Evolutionary conservation across 2,329 filamentous ascomycete genomes (phyloP), one percentile per base, ranked within the genome.

Genomic region (Beauveria pseudobassiana): DNA sequence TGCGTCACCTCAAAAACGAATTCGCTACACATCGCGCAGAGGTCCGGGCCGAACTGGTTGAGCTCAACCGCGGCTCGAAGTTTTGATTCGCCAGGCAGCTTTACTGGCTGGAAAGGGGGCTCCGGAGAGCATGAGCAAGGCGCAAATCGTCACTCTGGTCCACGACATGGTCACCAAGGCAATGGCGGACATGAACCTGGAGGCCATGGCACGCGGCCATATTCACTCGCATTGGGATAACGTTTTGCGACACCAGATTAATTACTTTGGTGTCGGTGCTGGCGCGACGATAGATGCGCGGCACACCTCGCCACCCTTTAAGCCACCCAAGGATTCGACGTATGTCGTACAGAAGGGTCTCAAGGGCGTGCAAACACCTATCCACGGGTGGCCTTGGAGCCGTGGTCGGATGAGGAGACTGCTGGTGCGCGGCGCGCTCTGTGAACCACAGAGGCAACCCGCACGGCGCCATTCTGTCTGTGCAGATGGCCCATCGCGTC

Each of bases 361-460:
- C 22, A 65, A 66, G 43, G 26, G 68, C 10, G 60, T 66, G 5
- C 66, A 66, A 1, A 59, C 24, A 14, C 26, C 22, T 12, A 42
- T 62, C 3, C 79, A 1, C 79, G 81, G n/a, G 73, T 79, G 0
- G 91, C 89, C 1, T 78, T 96, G 2, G 56, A 62, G 1, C 75
- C 78, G 3, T 96, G 93, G 91, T 78, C 86, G 10, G 90, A 96
- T 54, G 82, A 88, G 40, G 89, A 22, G 90, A 98, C 64, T 96
- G 91, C 74, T 98, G 91, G 89, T 98, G 93, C 72, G 86, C 88
- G 5, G 80, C 78, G 0, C 70, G 69, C 3, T 75, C 76, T 0
- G 65, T 69, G 12, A 75, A 79, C 54, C 72, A 71, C 16, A 74
- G 76, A 18, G 73, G 74, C 12, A 69, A 71, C 18, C 78, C 79